These are phyloP conservation scores for Plasmodium chabaudi DNA, from an alignment of 169 alveolate genomes.

Conservation along the genomic window DNA sequence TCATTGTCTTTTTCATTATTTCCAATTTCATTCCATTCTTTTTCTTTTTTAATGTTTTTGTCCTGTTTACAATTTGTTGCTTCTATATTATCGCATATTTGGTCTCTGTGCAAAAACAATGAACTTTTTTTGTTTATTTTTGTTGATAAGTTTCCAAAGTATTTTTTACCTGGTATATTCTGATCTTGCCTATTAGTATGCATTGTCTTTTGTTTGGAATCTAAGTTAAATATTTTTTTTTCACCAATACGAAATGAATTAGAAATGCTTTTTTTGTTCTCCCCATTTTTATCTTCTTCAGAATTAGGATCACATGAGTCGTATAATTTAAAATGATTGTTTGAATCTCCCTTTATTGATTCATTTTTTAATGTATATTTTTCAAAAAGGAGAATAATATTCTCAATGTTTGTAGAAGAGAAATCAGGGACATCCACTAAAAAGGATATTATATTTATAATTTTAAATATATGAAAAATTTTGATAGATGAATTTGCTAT, in stretches of 20 bases:
- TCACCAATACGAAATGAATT: neutral
- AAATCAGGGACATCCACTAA: slow-evolving; percentile 29
- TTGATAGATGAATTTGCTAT: slow-evolving; percentile 32
- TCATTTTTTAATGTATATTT: slow-evolving; percentile 19
- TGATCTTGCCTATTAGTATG: neutral
- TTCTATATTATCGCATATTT: neutral
- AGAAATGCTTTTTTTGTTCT: neutral
- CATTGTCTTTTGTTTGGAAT: neutral
- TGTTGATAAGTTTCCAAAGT: neutral
- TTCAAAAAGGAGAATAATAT: slow-evolving; percentile 53
- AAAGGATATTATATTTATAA: slow-evolving; percentile 42
- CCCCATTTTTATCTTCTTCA: neutral
- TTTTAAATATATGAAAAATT: slow-evolving; percentile 49
- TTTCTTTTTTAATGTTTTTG: neutral
- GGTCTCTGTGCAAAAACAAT: neutral
- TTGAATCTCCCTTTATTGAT: neutral
- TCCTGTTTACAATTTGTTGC: neutral
- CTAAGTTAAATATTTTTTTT: neutral
- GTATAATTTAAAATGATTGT: neutral
- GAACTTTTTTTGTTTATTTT: neutral
- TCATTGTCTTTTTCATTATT: neutral
- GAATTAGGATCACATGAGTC: neutral
- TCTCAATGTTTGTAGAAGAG: slow-evolving; percentile 23
- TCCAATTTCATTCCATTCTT: neutral
- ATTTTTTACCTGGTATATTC: neutral